Conservation (phyloP, 768 basidiomycete species). For the Lyophyllum shimeji region DNA sequence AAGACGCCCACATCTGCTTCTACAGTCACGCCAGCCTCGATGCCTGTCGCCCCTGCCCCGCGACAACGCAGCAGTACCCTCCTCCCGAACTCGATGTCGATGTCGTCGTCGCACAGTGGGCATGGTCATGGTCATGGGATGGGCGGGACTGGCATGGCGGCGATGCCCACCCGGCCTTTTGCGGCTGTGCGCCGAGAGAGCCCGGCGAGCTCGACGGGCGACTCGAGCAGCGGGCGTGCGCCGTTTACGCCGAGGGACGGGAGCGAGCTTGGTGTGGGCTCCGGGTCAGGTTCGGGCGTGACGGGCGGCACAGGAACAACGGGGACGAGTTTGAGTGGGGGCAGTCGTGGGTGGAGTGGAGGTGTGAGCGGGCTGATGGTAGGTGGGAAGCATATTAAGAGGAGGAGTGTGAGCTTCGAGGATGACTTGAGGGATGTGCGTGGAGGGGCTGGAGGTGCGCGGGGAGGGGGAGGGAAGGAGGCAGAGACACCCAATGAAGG, state of each 20-base stretch:
- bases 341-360: constrained; percentile 26
- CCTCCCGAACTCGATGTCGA: constrained; percentile 24
- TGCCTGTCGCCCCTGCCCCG: not conserved
- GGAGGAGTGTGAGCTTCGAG: constrained; percentile 69
- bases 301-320: not conserved
- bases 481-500: constrained; percentile 49
- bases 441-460: constrained; percentile 21
- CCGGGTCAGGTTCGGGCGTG: not conserved
- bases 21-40: not conserved
- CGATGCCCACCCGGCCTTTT: constrained; percentile 55
- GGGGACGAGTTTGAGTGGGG: constrained; percentile 15
- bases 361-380: constrained; percentile 33
- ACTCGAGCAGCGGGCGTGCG: constrained; percentile 74
- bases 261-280: constrained; percentile 51
- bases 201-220: constrained; percentile 83
- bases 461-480: constrained; percentile 38
- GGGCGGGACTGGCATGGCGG: constrained; percentile 9
- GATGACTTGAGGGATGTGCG: constrained; percentile 36
- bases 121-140: no score
- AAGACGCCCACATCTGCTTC: not conserved
- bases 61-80: constrained; percentile 43
- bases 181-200: constrained; percentile 54
- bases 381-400: constrained; percentile 42
- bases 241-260: constrained; percentile 81
- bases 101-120: constrained; percentile 4